These are phyloP conservation scores for Linum usitatissimum DNA, from an alignment of 345 rosid species.

Conservation along the genomic window DNA sequence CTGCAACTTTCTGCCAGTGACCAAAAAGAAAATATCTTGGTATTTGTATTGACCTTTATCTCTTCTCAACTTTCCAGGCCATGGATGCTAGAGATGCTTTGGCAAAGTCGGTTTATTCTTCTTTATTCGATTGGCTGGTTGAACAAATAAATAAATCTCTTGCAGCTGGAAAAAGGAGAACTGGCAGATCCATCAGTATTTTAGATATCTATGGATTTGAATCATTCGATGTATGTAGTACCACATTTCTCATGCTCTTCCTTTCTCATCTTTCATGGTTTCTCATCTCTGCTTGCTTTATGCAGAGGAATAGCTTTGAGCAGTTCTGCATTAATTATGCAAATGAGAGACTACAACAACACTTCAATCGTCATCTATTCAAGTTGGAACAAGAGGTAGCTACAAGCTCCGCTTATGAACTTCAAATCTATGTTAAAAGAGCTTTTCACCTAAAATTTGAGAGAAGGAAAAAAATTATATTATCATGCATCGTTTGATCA, in stretches of 20 bases:
- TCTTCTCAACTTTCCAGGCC: constrained; percentile 43
- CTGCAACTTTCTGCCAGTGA: background rate
- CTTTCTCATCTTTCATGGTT: constrained; percentile 1
- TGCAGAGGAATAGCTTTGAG: constrained; percentile 97
- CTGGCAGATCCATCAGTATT: constrained; percentile 97
- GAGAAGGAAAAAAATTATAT: background rate
- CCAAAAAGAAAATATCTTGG: background rate
- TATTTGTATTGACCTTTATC: background rate
- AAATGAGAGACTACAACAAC: constrained; percentile 97
- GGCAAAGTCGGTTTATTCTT: constrained; percentile 89
- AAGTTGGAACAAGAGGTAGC: constrained; percentile 96
- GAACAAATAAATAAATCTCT: constrained; percentile 94
- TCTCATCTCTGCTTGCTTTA: constrained; percentile 15
- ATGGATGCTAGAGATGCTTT: constrained; percentile 81
- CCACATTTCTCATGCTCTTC: background rate
- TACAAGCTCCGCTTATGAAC: constrained; percentile 4
- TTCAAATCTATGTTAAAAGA: background rate
- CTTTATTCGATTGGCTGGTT: constrained; percentile 92
- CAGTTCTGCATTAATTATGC: constrained; percentile 99
- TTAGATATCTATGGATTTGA: constrained; percentile 99
- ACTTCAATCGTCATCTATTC: constrained; percentile 93
- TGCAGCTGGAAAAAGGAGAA: constrained; percentile 83
- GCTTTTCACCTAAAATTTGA: background rate
- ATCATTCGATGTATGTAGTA: constrained; percentile 72
- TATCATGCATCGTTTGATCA: constrained; percentile 1